Conservation (phyloP, 176 grass and related monocot genomes). For the Bromus sterilis region DNA sequence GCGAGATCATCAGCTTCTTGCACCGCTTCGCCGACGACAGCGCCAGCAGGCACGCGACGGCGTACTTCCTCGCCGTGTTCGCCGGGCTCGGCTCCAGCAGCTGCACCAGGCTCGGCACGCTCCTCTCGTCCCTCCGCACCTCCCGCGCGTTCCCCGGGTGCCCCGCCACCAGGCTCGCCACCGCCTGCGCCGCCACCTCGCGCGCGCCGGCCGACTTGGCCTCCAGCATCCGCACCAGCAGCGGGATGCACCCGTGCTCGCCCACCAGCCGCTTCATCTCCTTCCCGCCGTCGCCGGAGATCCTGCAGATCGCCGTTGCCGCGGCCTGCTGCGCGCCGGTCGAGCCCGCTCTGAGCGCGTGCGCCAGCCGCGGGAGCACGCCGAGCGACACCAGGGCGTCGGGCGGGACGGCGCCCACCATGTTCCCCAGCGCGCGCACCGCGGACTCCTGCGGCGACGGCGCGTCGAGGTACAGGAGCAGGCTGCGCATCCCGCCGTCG, state of each 20-base stretch:
- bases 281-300: constrained; percentile 22
- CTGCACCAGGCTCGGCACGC: constrained; percentile 76
- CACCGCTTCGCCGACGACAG: constrained; percentile 54
- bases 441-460: constrained; percentile 61
- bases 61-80: constrained; percentile 91
- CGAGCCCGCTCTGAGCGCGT: constrained; percentile 61
- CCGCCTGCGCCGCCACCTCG: constrained; percentile 74
- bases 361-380: constrained; percentile 62
- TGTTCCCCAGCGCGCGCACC: constrained; percentile 58
- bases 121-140: constrained; percentile 58
- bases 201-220: constrained; percentile 50
- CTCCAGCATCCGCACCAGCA: constrained; percentile 67
- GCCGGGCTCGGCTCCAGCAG: constrained; percentile 70
- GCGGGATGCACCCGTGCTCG: constrained; percentile 51
- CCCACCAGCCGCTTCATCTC: constrained; percentile 58
- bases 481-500: constrained; percentile 59
- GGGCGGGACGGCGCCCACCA: constrained; percentile 41
- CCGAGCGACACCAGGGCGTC: constrained; percentile 56
- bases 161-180: constrained; percentile 51
- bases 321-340: constrained; percentile 60
- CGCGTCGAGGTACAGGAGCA: constrained; percentile 64
- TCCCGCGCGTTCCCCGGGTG: constrained; percentile 49
- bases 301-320: constrained; percentile 43
- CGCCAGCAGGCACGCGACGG: constrained; percentile 52
- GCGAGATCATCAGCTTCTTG: constrained; percentile 85